A percentile compares a stretch with the other conserved stretches of the same genome.
Evolutionary conservation across 2,329 filamentous ascomycete genomes (phyloP).

Genomic region (Cordyceps pruinosa): DNA sequence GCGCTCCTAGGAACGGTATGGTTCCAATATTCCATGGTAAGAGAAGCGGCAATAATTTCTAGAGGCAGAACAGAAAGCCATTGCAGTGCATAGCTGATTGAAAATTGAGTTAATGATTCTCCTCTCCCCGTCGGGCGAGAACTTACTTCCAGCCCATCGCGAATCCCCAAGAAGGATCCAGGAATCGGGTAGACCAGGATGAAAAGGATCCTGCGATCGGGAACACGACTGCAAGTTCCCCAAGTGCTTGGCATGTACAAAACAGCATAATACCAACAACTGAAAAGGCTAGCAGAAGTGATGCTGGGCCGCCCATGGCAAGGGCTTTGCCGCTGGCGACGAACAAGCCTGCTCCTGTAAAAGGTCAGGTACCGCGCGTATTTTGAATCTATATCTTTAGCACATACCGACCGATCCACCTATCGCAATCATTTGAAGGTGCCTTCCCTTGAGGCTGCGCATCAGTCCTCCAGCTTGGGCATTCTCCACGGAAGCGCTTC

Average conservation of each 20-base stretch:
- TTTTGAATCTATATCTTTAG: not conserved
- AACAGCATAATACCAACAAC: conserved; percentile 77
- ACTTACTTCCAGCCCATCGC: conserved; percentile 76
- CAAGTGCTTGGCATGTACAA: conserved; percentile 77
- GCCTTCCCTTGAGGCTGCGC: conserved; percentile 56
- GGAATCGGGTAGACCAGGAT: conserved; percentile 75
- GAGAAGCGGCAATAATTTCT: conserved; percentile 79
- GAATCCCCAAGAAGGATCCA: conserved; percentile 83
- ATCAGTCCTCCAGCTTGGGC: conserved; percentile 10
- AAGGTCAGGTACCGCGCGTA: not conserved
- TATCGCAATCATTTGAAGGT: conserved; percentile 90
- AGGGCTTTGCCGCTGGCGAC: conserved; percentile 66
- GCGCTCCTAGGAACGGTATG: conserved; percentile 57
- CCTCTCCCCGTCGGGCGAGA: not conserved
- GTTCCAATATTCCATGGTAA: conserved; percentile 80
- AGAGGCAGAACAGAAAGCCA: conserved; percentile 80
- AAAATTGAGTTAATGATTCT: not conserved
- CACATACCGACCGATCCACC: conserved; percentile 67
- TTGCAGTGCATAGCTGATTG: conserved; percentile 69
- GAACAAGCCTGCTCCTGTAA: conserved; percentile 59
- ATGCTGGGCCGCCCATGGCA: conserved; percentile 61
- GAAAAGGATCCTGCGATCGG: conserved; percentile 81
- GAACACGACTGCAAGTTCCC: conserved; percentile 77
- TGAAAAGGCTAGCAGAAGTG: conserved; percentile 60
- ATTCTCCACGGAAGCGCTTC: conserved; percentile 7